phyloP scores from a whole-genome alignment of 306 rosid genomes.

The Fagus crenata region DNA sequence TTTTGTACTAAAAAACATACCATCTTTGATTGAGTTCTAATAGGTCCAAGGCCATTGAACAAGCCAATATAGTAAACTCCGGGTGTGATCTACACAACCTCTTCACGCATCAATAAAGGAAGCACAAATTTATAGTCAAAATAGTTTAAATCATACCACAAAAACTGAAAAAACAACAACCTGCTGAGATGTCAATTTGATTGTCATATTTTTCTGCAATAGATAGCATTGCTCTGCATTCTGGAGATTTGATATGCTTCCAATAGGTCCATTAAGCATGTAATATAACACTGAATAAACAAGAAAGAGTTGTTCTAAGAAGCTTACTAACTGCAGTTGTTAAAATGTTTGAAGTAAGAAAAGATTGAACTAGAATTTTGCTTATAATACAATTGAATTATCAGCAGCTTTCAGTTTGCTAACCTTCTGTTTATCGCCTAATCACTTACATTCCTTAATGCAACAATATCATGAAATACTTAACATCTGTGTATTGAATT shows the following conservation, averaged over 20 bases:
- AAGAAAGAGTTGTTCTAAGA: background rate
- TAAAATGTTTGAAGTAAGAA: background rate
- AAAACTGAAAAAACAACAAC: background rate
- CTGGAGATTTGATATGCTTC: background rate
- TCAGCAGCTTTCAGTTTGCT: too few species aligned
- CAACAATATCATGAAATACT: too few species aligned
- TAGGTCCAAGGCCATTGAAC: slow-evolving; percentile 18
- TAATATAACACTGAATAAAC: slow-evolving; percentile 2
- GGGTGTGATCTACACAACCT: slow-evolving; percentile 2
- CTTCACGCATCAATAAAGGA: background rate
- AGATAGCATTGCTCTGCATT: slow-evolving; percentile 14
- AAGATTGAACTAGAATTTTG: background rate
- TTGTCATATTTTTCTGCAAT: slow-evolving; percentile 9
- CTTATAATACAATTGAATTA: too few species aligned
- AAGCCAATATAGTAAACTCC: slow-evolving; percentile 22
- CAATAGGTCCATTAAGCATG: slow-evolving; percentile 9
- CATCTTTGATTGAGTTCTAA: slow-evolving; percentile 19
- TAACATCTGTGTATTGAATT: too few species aligned
- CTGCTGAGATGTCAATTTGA: slow-evolving; percentile 12
- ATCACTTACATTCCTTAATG: too few species aligned
- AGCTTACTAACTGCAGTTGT: background rate
- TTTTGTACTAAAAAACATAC: background rate
- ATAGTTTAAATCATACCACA: background rate
- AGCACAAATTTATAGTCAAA: background rate
- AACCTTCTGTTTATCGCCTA: too few species aligned